A percentile compares a stretch with the other conserved stretches of the same genome.
These are phyloP conservation scores for Turritis glabra DNA, from an alignment of 345 rosid genomes.

Conservation along the genomic window DNA sequence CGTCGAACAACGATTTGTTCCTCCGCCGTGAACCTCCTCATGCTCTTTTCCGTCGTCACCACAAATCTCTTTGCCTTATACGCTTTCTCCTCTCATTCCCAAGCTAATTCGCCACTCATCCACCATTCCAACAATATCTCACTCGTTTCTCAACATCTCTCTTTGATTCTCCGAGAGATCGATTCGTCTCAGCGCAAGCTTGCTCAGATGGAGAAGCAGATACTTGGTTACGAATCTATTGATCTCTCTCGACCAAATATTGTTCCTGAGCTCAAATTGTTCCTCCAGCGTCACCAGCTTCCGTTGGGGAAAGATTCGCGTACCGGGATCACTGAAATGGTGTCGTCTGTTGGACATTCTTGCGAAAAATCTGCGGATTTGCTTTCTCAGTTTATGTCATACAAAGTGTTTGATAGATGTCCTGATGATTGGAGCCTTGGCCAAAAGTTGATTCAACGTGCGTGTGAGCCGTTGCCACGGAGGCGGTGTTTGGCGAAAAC, in stretches of 20 bases:
- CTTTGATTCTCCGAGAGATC: slow-evolving; percentile 79
- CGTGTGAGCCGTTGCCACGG: slow-evolving; percentile 94
- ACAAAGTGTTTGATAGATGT: slow-evolving; percentile 66
- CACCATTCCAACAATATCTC: slow-evolving; percentile 59
- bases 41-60: slow-evolving; percentile 87
- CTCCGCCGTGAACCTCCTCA: slow-evolving; percentile 79
- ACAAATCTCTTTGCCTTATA: slow-evolving; percentile 93
- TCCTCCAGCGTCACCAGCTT: slow-evolving; percentile 72
- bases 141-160: slow-evolving; percentile 82
- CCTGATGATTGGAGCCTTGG: slow-evolving; percentile 86
- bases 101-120: slow-evolving; percentile 15
- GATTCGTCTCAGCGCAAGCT: slow-evolving; percentile 85
- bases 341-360: slow-evolving; percentile 89
- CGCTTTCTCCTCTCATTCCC: slow-evolving; percentile 72
- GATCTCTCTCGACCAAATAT: slow-evolving; percentile 84
- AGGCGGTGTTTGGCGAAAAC: slow-evolving; percentile 79
- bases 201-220: slow-evolving; percentile 84
- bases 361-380: slow-evolving; percentile 87
- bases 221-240: slow-evolving; percentile 76
- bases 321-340: slow-evolving; percentile 90
- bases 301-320: slow-evolving; percentile 82
- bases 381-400: slow-evolving; percentile 78
- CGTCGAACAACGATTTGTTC: slow-evolving; percentile 72
- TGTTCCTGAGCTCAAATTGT: slow-evolving; percentile 78
- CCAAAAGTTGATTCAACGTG: slow-evolving; percentile 64